Conservation (phyloP, 192 early-diverging fungal species). For the Linnemannia hyalina region DNA sequence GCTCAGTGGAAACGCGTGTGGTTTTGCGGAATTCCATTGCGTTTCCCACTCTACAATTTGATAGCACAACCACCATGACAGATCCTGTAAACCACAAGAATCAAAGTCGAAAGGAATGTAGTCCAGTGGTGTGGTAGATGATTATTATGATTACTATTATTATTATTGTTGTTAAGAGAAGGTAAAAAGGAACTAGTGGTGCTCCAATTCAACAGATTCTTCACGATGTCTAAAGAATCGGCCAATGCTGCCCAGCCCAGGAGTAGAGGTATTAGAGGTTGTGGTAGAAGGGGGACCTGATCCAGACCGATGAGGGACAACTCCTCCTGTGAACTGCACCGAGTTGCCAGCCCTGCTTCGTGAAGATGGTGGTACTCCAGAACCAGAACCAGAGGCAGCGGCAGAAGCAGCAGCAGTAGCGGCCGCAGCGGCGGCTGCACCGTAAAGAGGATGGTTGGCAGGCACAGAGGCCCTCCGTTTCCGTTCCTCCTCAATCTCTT, state of each 20-base stretch:
- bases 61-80: no score
- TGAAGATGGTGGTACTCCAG: neutral
- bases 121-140: neutral
- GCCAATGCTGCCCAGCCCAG: slow-evolving; percentile 33
- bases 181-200: neutral
- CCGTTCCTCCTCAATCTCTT: slow-evolving; percentile 43
- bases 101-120: neutral
- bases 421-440: neutral
- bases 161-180: neutral
- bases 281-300: neutral
- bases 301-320: neutral
- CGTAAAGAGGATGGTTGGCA: slow-evolving; percentile 8
- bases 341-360: neutral
- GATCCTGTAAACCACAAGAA: neutral
- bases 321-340: neutral
- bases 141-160: no score
- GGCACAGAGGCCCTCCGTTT: slow-evolving; percentile 35
- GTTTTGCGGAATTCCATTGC: no score
- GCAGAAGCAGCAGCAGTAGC: neutral
- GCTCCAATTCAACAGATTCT: slow-evolving; percentile 27
- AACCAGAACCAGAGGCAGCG: neutral
- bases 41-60: no score
- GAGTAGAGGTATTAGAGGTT: slow-evolving; percentile 18
- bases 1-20: no score
- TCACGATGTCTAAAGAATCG: slow-evolving; percentile 45